phyloP scores from a whole-genome alignment of 768 basidiomycete species.

The Naganishia randhawae region DNA sequence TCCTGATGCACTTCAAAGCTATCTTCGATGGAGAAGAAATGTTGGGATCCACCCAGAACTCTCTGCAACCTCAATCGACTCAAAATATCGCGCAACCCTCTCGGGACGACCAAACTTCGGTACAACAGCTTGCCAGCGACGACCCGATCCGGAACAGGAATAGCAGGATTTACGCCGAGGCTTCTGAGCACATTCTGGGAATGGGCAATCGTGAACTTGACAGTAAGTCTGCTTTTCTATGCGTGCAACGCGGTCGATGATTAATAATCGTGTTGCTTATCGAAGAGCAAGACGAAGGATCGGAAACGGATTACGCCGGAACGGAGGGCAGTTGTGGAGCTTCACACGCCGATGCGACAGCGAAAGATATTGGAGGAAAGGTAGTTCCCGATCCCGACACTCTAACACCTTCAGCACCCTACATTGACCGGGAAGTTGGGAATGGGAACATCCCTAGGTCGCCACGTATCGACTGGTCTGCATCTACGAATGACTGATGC shows the following conservation, averaged over 20 bases:
- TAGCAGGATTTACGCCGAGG: constrained; percentile 75
- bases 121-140: not conserved
- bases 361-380: not conserved
- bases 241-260: not conserved
- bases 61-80: not conserved
- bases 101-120: not conserved
- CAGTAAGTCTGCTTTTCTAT: constrained; percentile 55
- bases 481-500: not conserved
- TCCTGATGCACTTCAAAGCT: constrained; percentile 86
- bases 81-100: constrained; percentile 48
- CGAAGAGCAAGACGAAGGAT: constrained; percentile 14
- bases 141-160: constrained; percentile 58
- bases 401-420: constrained; percentile 4
- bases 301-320: constrained; percentile 11
- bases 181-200: constrained; percentile 77
- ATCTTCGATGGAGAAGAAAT: constrained; percentile 74
- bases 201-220: constrained; percentile 65
- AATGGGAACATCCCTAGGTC: constrained; percentile 13
- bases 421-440: not conserved
- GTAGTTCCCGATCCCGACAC: not conserved
- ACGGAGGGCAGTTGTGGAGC: not conserved
- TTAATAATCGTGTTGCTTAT: not conserved
- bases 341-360: constrained; percentile 3
- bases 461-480: constrained; percentile 18
- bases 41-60: not conserved